Evolutionary conservation across 2,329 filamentous ascomycete species (phyloP).

Genomic region (Hypoxylon sp.): DNA sequence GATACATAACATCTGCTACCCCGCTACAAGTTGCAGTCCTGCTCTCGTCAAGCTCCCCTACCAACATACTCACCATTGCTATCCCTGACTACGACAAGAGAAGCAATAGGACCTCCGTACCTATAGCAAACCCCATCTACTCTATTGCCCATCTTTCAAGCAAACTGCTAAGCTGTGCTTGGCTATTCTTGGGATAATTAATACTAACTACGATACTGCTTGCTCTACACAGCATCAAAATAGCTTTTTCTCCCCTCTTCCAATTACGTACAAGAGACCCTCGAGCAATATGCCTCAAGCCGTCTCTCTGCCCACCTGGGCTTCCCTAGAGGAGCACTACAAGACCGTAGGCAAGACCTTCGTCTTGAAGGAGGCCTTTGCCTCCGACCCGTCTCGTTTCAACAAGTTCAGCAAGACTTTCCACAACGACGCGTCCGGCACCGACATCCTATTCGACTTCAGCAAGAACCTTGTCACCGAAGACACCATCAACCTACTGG

Average conservation of each 20-base stretch:
- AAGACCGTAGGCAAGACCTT: constrained; percentile 86
- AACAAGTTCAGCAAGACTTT: constrained; percentile 89
- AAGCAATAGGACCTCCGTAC: not conserved
- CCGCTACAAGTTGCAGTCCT: not conserved
- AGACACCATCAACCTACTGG: constrained; percentile 85
- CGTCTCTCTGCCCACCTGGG: constrained; percentile 85
- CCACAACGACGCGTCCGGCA: constrained; percentile 76
- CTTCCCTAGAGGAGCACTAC: constrained; percentile 89
- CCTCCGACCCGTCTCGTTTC: constrained; percentile 87
- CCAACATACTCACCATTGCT: constrained; percentile 5
- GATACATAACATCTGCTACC: constrained; percentile 6
- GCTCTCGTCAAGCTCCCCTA: not conserved
- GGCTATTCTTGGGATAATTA: not conserved
- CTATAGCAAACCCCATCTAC: not conserved
- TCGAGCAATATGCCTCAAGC: constrained; percentile 76
- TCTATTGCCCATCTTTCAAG: not conserved
- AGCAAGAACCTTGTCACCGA: constrained; percentile 98
- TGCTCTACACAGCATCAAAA: constrained; percentile 8
- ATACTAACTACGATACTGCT: constrained; percentile 12
- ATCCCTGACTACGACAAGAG: not conserved
- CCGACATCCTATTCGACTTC: constrained; percentile 96
- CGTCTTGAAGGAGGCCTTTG: constrained; percentile 91
- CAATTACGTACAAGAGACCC: constrained; percentile 1
- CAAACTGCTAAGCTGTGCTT: not conserved
- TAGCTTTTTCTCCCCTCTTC: not conserved